phyloP scores from a whole-genome alignment of 768 basidiomycete species.

The Trametopsis cervina region DNA sequence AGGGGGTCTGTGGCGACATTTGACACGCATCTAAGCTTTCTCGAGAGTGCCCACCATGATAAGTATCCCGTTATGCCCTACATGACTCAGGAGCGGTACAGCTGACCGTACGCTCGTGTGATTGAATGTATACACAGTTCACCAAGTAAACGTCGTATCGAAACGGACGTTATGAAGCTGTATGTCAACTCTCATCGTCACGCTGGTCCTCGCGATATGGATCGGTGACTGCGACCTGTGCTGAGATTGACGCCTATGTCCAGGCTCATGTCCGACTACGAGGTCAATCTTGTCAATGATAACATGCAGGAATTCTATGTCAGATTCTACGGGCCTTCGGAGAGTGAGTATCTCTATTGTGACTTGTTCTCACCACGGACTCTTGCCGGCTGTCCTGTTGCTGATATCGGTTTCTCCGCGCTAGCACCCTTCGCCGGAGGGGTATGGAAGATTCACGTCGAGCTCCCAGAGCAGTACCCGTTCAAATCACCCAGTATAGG shows the following conservation, averaged over 20 bases:
- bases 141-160: slow-evolving; percentile 87
- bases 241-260: slow-evolving; percentile 11
- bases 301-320: slow-evolving; percentile 99
- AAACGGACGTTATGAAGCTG: slow-evolving; percentile 99
- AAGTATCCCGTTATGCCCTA: slow-evolving; percentile 30
- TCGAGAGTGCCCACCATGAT: slow-evolving; percentile 50
- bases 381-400: background rate
- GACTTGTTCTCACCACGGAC: background rate
- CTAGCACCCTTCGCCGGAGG: slow-evolving; percentile 95
- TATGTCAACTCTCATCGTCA: slow-evolving; percentile 29
- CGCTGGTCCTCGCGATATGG: background rate
- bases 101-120: background rate
- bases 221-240: background rate
- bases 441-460: slow-evolving; percentile 99
- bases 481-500: slow-evolving; percentile 99
- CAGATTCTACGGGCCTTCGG: slow-evolving; percentile 86
- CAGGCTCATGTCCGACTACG: slow-evolving; percentile 98
- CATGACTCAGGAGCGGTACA: too few relatives aligned
- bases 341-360: slow-evolving; percentile 59
- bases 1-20: too few relatives aligned
- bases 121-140: slow-evolving; percentile 53
- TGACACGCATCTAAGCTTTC: too few relatives aligned
- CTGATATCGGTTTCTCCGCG: background rate
- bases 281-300: slow-evolving; percentile 95
- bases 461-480: slow-evolving; percentile 96